A percentile compares a stretch with the other conserved stretches of the same genome.
phyloP scores from a whole-genome alignment of 331 rosid species.

The Saraca asoca region DNA sequence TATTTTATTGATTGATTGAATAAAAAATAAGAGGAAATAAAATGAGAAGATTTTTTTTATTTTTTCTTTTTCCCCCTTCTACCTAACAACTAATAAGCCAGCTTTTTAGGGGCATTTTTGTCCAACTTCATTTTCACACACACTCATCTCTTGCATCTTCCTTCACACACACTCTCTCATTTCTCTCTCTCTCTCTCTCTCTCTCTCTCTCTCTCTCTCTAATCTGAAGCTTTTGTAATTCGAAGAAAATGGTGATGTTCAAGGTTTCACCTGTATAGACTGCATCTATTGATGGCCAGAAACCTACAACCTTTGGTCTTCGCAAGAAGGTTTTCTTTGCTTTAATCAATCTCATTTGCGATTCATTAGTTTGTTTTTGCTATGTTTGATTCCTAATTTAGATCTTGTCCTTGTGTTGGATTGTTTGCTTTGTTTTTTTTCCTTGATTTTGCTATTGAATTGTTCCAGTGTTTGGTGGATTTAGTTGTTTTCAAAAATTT shows the following conservation, averaged over 20 bases:
- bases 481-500: background rate
- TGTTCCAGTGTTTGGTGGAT: background rate
- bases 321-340: constrained; percentile 79
- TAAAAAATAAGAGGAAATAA: no score
- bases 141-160: constrained; percentile 15
- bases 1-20: no score
- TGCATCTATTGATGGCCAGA: constrained; percentile 90
- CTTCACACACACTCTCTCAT: background rate
- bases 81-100: no score
- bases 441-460: background rate
- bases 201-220: background rate
- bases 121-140: no score
- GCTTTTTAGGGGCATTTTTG: no score
- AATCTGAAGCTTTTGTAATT: constrained; percentile 15
- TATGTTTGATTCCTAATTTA: constrained; percentile 1
- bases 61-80: no score
- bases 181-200: background rate
- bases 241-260: constrained; percentile 65
- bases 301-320: constrained; percentile 99
- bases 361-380: background rate
- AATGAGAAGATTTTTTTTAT: no score
- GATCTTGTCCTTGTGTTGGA: background rate
- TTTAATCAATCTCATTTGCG: background rate
- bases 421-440: background rate
- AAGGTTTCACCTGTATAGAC: constrained; percentile 57